Percentiles rank a stretch among this genome's conserved stretches.
phyloP scores from a whole-genome alignment of 2,329 filamentous ascomycete species.

The Zasmidium citrigriseum region DNA sequence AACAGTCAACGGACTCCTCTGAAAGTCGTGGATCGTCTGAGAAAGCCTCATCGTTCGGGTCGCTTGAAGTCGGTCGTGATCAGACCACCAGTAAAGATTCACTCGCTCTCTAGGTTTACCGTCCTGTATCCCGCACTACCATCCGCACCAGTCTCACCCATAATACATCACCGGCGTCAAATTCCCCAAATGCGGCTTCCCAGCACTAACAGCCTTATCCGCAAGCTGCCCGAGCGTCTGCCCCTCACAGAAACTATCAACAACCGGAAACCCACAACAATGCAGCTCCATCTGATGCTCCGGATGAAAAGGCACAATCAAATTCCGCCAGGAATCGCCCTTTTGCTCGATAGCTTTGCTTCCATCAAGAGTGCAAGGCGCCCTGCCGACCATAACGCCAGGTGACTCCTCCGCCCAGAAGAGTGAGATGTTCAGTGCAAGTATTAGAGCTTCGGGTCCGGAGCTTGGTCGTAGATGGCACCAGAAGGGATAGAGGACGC shows the following conservation, averaged over 20 bases:
- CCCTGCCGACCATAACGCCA: conserved; percentile 15
- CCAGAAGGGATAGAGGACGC: conserved; percentile 25
- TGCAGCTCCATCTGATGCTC: conserved; percentile 22
- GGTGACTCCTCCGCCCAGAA: conserved; percentile 23
- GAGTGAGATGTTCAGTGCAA: conserved; percentile 23
- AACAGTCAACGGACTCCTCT: neutral
- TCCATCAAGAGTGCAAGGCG: conserved; percentile 16
- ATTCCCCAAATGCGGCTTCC: conserved; percentile 18
- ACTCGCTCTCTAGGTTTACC: neutral
- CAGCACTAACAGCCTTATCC: conserved; percentile 23
- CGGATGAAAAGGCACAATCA: conserved; percentile 22
- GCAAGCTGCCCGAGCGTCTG: conserved; percentile 24
- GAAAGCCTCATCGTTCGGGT: neutral
- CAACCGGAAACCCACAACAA: conserved; percentile 24
- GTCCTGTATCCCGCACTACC: neutral
- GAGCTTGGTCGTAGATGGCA: conserved; percentile 20
- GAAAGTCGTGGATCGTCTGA: too few species aligned
- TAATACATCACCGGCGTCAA: conserved; percentile 20
- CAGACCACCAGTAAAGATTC: neutral
- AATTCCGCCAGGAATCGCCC: conserved; percentile 20
- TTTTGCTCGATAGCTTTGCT: conserved; percentile 18
- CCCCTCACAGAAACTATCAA: conserved; percentile 12
- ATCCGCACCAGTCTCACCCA: conserved; percentile 3
- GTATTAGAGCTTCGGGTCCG: conserved; percentile 13
- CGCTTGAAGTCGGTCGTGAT: neutral